Evolutionary conservation across 2,329 filamentous ascomycete genomes (phyloP), one percentile per base, ranked within the genome.

Genomic region (Colletotrichum siamense): DNA sequence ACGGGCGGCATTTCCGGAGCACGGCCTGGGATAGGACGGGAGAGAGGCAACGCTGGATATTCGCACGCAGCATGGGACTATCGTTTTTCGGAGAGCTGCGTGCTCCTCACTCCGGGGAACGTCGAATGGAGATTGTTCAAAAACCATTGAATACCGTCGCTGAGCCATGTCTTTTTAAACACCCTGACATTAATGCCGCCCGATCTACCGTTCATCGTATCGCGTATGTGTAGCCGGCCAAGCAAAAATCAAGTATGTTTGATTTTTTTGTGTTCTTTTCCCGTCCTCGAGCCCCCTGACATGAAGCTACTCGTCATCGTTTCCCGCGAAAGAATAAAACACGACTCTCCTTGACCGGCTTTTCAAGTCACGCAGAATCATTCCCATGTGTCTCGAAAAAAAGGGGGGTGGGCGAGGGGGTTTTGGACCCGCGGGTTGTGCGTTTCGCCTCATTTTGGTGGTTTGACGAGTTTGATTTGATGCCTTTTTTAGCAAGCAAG

Each of bases 401-500:
- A 32, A 12, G 39, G 77, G 77, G 81, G 82, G 81, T 79, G 79
- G 81, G 80, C 55, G 77, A 72, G 72, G 65, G 30, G 71, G 73
- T 74, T 73, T 72, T 75, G 49, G 49, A 36, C 52, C 32, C 69
- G 73, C 73, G 81, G 78, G 76, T 69, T 69, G 71, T 69, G 75
- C 62, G 78, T 76, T 76, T 76, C 74, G 74, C 74, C 73, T 76
- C 64, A 73, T 76, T 76, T 66, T 66, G 77, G 78, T 77, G 79
- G 75, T 86, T 86, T 86, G 85, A 86, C 85, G 84, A 86, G 84
- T 87, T 89, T 89, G 83, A 88, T 88, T 91, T 89, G 86, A 85
- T 88, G 86, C 88, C 86, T 75, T 78, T 89, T 88, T 69, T 75
- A 24, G 24, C 86, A 86, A 86, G 86, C 87, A 88, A 89, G 86